These are phyloP conservation scores for Paradendryphiella salina DNA, from an alignment of 2,329 filamentous ascomycete species.

Conservation along the genomic window DNA sequence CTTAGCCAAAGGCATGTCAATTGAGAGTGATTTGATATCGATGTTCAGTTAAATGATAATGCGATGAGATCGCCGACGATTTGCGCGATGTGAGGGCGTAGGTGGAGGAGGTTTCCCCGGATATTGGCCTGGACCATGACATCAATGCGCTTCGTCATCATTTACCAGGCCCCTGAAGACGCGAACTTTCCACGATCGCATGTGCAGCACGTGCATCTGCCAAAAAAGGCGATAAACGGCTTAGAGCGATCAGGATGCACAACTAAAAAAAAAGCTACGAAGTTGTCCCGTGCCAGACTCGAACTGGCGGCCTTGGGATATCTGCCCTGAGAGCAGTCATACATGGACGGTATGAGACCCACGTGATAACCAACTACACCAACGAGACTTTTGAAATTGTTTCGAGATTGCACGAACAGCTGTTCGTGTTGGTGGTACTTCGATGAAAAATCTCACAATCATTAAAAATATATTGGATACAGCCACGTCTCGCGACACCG, in stretches of 20 bases:
- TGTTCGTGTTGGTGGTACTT: constrained; percentile 10
- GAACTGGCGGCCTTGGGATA: constrained; percentile 38
- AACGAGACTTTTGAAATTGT: constrained; percentile 22
- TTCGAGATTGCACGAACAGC: neutral
- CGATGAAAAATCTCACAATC: neutral
- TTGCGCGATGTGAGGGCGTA: neutral
- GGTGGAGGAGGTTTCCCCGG: neutral
- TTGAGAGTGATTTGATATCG: neutral
- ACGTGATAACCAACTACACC: constrained; percentile 41
- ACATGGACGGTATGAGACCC: constrained; percentile 33
- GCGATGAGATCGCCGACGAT: neutral
- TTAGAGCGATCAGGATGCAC: too few species aligned
- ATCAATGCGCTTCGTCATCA: constrained; percentile 17
- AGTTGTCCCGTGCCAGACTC: constrained; percentile 32
- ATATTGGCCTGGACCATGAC: constrained; percentile 5
- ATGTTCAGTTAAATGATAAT: neutral
- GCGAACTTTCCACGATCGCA: constrained; percentile 14
- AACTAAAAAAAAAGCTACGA: neutral
- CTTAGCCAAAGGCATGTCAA: constrained; percentile 18
- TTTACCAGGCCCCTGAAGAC: constrained; percentile 1
- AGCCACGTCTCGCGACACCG: constrained; percentile 12
- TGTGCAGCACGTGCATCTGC: neutral
- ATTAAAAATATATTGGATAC: neutral
- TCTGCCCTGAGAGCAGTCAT: constrained; percentile 30
- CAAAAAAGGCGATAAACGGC: too few species aligned